Conservation (phyloP, 306 rosid species). For the Glycine tomentella region DNA sequence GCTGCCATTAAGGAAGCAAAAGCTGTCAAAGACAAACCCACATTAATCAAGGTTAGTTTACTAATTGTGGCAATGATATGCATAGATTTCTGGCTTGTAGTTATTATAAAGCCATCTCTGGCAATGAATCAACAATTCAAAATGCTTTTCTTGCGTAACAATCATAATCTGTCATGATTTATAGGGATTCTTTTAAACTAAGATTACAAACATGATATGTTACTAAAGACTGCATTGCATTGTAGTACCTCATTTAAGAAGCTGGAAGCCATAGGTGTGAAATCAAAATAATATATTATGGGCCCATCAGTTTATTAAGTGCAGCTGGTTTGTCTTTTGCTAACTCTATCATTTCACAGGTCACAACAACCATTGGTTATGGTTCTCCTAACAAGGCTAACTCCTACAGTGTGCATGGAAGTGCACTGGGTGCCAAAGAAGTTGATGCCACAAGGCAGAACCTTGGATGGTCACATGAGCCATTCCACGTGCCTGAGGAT, state of each 20-base stretch:
- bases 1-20: slow-evolving; percentile 98
- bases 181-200: slow-evolving; percentile 16
- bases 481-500: slow-evolving; percentile 98
- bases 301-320: background rate
- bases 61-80: background rate
- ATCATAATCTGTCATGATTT: slow-evolving; percentile 20
- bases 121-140: no score
- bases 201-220: slow-evolving; percentile 21
- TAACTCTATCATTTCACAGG: slow-evolving; percentile 58
- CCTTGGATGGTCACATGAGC: slow-evolving; percentile 96
- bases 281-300: slow-evolving; percentile 10
- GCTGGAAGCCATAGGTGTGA: slow-evolving; percentile 10
- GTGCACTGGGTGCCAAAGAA: slow-evolving; percentile 98
- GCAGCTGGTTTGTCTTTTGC: slow-evolving; percentile 14
- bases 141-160: no score
- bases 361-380: slow-evolving; percentile 96
- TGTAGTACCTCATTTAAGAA: slow-evolving; percentile 16
- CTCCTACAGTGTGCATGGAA: slow-evolving; percentile 97
- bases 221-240: background rate
- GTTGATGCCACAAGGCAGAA: slow-evolving; percentile 96
- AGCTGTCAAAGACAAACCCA: slow-evolving; percentile 88
- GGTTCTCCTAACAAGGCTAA: slow-evolving; percentile 99
- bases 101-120: no score
- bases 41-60: slow-evolving; percentile 83
- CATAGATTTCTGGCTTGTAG: background rate